Conservation (phyloP, 2,329 filamentous ascomycete species). For the Penicillium olsonii region DNA sequence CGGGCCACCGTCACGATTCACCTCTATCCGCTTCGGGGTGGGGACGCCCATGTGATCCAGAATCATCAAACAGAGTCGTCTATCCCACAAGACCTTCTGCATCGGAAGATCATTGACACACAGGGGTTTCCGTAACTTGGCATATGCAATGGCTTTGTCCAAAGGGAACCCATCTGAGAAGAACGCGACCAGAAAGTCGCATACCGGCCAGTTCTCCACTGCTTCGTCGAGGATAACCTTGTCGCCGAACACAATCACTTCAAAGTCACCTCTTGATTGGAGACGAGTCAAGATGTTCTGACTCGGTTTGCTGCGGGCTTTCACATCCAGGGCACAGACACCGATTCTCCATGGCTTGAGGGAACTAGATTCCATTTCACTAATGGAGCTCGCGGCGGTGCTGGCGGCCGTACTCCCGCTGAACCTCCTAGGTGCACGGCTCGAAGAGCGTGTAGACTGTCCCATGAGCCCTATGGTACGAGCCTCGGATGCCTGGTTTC, state of each 20-base stretch:
- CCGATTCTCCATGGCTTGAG: conserved; percentile 69
- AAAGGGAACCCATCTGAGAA: conserved; percentile 97
- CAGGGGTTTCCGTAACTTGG: conserved; percentile 88
- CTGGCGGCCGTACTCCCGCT: conserved; percentile 79
- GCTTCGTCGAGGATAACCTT: conserved; percentile 98
- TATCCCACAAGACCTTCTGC: conserved; percentile 96
- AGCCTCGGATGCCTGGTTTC: conserved; percentile 24
- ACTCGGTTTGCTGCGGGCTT: conserved; percentile 94
- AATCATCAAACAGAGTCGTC: conserved; percentile 82
- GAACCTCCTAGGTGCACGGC: conserved; percentile 71
- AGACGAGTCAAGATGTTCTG: conserved; percentile 92
- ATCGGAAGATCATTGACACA: conserved; percentile 97
- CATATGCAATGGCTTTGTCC: conserved; percentile 95
- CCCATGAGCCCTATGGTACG: conserved; percentile 38
- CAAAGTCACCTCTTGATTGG: conserved; percentile 87
- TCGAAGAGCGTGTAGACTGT: conserved; percentile 58
- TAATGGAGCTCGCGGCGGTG: conserved; percentile 78
- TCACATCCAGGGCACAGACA: conserved; percentile 91
- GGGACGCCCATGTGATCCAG: conserved; percentile 87
- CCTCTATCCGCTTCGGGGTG: conserved; percentile 83
- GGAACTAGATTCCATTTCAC: conserved; percentile 54
- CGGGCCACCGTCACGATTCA: conserved; percentile 91
- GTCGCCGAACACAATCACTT: conserved; percentile 96
- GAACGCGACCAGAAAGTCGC: conserved; percentile 96
- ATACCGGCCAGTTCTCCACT: conserved; percentile 93